Conservation (phyloP, 257 asterid genomes). For the Solanum dulcamara region DNA sequence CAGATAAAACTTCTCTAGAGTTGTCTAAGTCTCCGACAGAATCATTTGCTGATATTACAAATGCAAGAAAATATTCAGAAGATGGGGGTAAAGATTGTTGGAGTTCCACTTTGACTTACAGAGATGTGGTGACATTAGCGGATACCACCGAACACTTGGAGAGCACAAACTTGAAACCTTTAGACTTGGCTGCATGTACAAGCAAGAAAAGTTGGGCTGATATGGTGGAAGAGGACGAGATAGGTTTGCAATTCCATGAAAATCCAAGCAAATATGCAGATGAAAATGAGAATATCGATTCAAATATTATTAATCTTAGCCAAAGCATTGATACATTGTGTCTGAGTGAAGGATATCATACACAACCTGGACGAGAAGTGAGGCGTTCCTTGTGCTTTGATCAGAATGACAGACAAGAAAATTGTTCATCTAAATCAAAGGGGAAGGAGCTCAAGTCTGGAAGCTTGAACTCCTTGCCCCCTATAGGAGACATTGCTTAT, state of each 20-base stretch:
- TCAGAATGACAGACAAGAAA: slow-evolving; percentile 1
- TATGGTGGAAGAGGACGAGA: slow-evolving; percentile 68
- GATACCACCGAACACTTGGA: slow-evolving; percentile 1
- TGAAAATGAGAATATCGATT: slow-evolving; percentile 15
- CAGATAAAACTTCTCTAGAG: not conserved
- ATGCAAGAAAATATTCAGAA: not conserved
- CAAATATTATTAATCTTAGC: slow-evolving; percentile 22
- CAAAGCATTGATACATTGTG: slow-evolving; percentile 16
- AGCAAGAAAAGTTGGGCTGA: slow-evolving; percentile 66
- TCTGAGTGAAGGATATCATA: slow-evolving; percentile 36
- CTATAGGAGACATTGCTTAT: slow-evolving; percentile 3
- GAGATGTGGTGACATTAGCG: not conserved
- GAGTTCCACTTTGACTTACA: not conserved
- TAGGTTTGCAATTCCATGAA: slow-evolving; percentile 6
- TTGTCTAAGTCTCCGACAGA: slow-evolving; percentile 2
- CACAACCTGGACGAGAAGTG: slow-evolving; percentile 46
- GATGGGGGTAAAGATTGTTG: not conserved
- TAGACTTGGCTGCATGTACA: not conserved
- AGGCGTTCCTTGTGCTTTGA: slow-evolving; percentile 35
- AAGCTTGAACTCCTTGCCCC: not conserved
- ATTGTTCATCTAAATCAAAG: slow-evolving; percentile 11
- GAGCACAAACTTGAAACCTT: not conserved
- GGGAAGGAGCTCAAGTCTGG: slow-evolving; percentile 21
- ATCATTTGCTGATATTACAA: not conserved
- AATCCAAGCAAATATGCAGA: slow-evolving; percentile 5